Evolutionary conservation across 495 filamentous ascomycete species (phyloP).

Genomic region (Pseudevernia furfuracea): DNA sequence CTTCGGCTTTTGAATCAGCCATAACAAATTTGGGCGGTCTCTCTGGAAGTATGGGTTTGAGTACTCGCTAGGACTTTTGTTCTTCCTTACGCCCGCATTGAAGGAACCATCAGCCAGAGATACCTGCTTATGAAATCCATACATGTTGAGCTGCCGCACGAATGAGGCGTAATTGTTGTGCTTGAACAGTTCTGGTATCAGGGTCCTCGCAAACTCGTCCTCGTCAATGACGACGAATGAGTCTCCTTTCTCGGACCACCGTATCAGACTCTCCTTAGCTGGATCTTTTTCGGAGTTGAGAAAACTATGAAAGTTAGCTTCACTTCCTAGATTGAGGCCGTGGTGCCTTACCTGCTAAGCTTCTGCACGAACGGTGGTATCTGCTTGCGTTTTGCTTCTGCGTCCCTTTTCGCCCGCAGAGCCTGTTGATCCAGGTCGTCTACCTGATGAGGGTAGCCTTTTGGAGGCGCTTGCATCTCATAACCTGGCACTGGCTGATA

Average conservation of each 20-base stretch:
- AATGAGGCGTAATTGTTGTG: conserved; percentile 99
- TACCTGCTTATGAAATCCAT: conserved; percentile 98
- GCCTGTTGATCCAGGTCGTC: conserved; percentile 72
- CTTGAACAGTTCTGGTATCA: conserved; percentile 97
- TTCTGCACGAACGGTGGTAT: conserved; percentile 99
- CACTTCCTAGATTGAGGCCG: no score
- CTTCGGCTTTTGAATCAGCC: conserved; percentile 97
- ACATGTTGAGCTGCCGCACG: conserved; percentile 98
- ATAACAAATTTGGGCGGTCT: conserved; percentile 85
- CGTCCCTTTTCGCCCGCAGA: conserved; percentile 68
- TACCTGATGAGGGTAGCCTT: conserved; percentile 56
- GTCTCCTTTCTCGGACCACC: conserved; percentile 93
- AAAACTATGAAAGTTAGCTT: conserved; percentile 55
- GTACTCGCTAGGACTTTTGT: conserved; percentile 97
- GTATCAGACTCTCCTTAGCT: conserved; percentile 84
- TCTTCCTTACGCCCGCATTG: conserved; percentile 91
- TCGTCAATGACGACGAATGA: conserved; percentile 97
- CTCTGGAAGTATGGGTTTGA: conserved; percentile 93
- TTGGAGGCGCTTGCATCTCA: conserved; percentile 26
- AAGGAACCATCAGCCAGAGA: conserved; percentile 95
- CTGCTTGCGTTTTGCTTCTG: conserved; percentile 78
- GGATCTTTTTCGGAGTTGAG: conserved; percentile 73
- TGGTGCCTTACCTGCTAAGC: conserved; percentile 71
- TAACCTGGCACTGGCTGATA: conserved; percentile 6
- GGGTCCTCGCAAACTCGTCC: conserved; percentile 94